Evolutionary conservation across 345 rosid species (phyloP).

Genomic region (Geranium brycei): DNA sequence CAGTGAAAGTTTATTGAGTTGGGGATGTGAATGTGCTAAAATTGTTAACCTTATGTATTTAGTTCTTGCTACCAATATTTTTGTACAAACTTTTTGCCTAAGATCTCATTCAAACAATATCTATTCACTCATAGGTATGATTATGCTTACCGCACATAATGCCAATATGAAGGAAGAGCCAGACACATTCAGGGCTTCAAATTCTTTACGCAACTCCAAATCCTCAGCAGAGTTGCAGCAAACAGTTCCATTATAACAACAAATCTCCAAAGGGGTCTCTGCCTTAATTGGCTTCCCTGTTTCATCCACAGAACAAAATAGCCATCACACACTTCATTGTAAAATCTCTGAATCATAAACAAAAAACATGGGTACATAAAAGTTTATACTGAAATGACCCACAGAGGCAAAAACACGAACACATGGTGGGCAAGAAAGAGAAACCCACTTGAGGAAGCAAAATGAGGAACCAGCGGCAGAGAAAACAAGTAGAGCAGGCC

Average conservation of each 20-base stretch:
- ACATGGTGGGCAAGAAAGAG: not conserved
- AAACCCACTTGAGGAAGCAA: conserved; percentile 25
- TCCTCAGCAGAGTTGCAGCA: not conserved
- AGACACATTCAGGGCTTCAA: not conserved
- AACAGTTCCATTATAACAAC: not conserved
- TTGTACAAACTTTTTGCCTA: no score
- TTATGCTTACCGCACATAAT: not conserved
- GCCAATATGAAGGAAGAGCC: not conserved
- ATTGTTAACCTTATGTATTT: no score
- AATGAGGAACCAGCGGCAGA: conserved; percentile 8
- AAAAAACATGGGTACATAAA: no score
- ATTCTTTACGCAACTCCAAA: not conserved
- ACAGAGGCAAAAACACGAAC: conserved; percentile 4
- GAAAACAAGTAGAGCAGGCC: conserved; percentile 11
- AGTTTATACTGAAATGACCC: not conserved
- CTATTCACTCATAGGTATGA: no score
- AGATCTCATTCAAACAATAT: no score
- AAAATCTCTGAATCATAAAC: no score
- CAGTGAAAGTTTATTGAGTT: no score
- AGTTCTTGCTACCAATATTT: no score
- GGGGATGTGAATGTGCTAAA: no score
- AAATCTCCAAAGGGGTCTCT: not conserved
- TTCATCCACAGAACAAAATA: not conserved
- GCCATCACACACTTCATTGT: no score
- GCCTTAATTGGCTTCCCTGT: not conserved